Percentiles rank a stretch among this genome's conserved stretches.
These are phyloP conservation scores for Scheffersomyces lignosus DNA, from an alignment of 805 yeast species.

Conservation along the genomic window DNA sequence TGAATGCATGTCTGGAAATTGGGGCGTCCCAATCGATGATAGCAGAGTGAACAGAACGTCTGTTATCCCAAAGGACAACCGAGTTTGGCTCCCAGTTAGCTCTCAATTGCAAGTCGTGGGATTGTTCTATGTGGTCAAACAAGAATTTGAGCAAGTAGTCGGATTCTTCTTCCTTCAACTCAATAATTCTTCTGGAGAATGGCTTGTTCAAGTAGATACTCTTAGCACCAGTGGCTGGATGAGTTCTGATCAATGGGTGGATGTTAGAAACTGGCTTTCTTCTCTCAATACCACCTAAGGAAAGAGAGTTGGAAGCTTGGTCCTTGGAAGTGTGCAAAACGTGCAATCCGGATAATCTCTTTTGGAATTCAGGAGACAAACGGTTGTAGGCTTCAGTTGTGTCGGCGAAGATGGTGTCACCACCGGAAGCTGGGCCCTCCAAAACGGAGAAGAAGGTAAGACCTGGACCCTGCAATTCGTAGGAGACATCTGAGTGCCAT, in stretches of 20 bases:
- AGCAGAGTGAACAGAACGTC: constrained; percentile 35
- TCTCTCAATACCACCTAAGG: constrained; percentile 33
- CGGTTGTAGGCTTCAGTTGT: constrained; percentile 38
- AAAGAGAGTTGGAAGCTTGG: constrained; percentile 28
- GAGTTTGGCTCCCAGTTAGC: constrained; percentile 38
- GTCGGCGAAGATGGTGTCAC: constrained; percentile 39
- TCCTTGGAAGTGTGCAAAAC: constrained; percentile 34
- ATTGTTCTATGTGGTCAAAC: constrained; percentile 30
- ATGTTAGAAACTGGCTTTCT: constrained; percentile 33
- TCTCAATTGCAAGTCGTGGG: constrained; percentile 38
- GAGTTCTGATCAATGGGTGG: constrained; percentile 36
- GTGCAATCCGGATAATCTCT: constrained; percentile 31
- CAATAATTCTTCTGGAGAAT: constrained; percentile 35
- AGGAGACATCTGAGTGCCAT: constrained; percentile 40
- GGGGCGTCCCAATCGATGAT: constrained; percentile 37
- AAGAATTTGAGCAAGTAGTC: constrained; percentile 29
- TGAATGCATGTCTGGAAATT: constrained; percentile 34
- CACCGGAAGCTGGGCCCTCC: constrained; percentile 40
- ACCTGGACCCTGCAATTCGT: constrained; percentile 37
- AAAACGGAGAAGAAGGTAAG: constrained; percentile 33
- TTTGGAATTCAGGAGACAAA: constrained; percentile 35
- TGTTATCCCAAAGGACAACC: constrained; percentile 38
- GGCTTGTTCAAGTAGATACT: constrained; percentile 32
- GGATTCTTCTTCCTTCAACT: constrained; percentile 36
- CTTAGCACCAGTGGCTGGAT: constrained; percentile 35